Evolutionary conservation across 2,329 filamentous ascomycete species (phyloP), one percentile per base, ranked within the genome.

Genomic region (Trichoderma sp.): DNA sequence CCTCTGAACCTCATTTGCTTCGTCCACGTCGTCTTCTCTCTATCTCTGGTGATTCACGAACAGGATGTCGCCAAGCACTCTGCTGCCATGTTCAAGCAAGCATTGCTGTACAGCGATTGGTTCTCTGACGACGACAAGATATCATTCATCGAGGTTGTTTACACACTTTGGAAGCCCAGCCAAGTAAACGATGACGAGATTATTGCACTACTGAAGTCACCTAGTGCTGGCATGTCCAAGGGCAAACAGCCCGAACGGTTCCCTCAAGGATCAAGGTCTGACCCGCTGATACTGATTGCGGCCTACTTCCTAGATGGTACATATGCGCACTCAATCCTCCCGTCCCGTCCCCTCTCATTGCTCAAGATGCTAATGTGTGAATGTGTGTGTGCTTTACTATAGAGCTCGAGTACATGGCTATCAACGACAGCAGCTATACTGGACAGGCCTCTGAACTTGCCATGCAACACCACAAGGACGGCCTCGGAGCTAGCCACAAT

Each of bases 251-350:
- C 76, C 3, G 81, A 80, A 21, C 72, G 30, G 14, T 21, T 39
- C 34, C 30, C 63, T 3, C 58, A 69, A 18, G 56, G 36, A 30
- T n/a, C 57, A 8, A 57, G 61, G 9, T 68, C 66, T 11, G 85
- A 88, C 72, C 78, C 80, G 12, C 76, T 88, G 8, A 75, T 83
- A 1, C 77, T 77, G 47, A 80, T 83, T 56, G 83, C 83, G 9
- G 81, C 83, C 64, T 82, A 84, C 70, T 88, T 88, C 71, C 78
- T 89, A 24, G 87, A 89, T 76, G 84, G 86, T 87, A 79, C 43
- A 32, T 53, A 24, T 18, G 6, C 15, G 28, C 32, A 24, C 28
- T 53, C 30, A 53, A 53, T 30, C 24, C 18, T 51, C 28, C 9
- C 21, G 7, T 14, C 14, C 14, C 6, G 6, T 18, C 14, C n/a